Percentiles rank a stretch among this genome's conserved stretches.
phyloP scores from a whole-genome alignment of 2,329 filamentous ascomycete species.

The Graphilbum ipis-grandicollis region DNA sequence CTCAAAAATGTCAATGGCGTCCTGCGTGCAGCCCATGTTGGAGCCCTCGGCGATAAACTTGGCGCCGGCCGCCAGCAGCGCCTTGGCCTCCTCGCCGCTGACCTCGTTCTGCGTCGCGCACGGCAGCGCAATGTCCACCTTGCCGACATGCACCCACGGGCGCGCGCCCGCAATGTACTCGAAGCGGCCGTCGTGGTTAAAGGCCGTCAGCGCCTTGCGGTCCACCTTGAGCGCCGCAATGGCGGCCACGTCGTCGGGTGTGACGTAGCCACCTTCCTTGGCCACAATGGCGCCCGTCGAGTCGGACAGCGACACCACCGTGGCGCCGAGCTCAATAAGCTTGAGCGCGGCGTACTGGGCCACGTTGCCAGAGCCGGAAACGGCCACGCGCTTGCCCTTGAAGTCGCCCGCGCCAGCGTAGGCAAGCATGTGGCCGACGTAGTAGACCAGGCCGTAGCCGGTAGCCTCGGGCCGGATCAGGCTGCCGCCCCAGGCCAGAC shows the following conservation, averaged over 20 bases:
- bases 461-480: constrained; percentile 91
- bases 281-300: constrained; percentile 72
- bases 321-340: constrained; percentile 86
- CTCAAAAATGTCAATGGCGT: constrained; percentile 89
- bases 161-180: constrained; percentile 75
- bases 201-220: constrained; percentile 63
- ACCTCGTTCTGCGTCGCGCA: constrained; percentile 98
- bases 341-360: constrained; percentile 96
- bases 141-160: constrained; percentile 80
- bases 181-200: constrained; percentile 49
- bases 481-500: constrained; percentile 77
- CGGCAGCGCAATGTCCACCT: constrained; percentile 81
- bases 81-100: constrained; percentile 73
- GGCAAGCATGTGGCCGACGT: constrained; percentile 88
- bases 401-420: constrained; percentile 78
- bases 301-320: constrained; percentile 85
- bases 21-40: constrained; percentile 98
- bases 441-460: constrained; percentile 92
- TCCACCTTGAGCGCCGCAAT: constrained; percentile 79
- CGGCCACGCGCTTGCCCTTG: constrained; percentile 79
- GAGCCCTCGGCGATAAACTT: constrained; percentile 88
- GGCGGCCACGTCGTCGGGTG: constrained; percentile 56
- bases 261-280: constrained; percentile 49
- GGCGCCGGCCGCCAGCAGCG: constrained; percentile 57
- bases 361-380: constrained; percentile 95